A percentile compares a stretch with the other conserved stretches of the same genome.
These are phyloP conservation scores for Erythrophleum ivorense DNA, from an alignment of 331 rosid species.

Conservation along the genomic window DNA sequence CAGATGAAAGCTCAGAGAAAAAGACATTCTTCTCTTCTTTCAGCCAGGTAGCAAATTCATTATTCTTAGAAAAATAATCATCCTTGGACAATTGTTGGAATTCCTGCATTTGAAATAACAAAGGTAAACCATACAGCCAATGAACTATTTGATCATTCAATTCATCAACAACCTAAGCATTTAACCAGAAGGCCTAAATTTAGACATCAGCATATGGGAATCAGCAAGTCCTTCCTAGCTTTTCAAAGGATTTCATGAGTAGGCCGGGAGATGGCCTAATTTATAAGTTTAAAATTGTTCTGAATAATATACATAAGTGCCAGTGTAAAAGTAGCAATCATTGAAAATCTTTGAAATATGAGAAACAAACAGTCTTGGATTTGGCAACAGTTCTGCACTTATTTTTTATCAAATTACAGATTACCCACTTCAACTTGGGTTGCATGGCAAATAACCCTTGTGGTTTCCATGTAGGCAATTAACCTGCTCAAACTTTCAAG, in stretches of 20 bases:
- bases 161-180: neutral
- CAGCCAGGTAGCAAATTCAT: constrained; percentile 91
- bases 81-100: constrained; percentile 72
- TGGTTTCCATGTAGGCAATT: neutral
- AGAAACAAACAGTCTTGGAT: constrained; percentile 1
- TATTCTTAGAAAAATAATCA: constrained; percentile 86
- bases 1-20: constrained; percentile 82
- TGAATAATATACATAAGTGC: neutral
- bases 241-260: neutral
- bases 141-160: neutral
- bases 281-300: constrained; percentile 5
- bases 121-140: constrained; percentile 18
- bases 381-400: neutral
- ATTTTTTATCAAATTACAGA: neutral
- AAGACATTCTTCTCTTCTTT: constrained; percentile 85
- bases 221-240: constrained; percentile 22
- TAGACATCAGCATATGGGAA: neutral
- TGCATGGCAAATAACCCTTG: neutral
- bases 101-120: constrained; percentile 47
- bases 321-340: neutral
- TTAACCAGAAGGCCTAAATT: neutral
- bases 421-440: neutral
- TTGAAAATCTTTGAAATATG: neutral
- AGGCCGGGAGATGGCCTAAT: neutral
- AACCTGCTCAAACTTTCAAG: neutral